Conservation (phyloP, 371 early-diverging fungal genomes). For the Haplosporangium sp. region DNA sequence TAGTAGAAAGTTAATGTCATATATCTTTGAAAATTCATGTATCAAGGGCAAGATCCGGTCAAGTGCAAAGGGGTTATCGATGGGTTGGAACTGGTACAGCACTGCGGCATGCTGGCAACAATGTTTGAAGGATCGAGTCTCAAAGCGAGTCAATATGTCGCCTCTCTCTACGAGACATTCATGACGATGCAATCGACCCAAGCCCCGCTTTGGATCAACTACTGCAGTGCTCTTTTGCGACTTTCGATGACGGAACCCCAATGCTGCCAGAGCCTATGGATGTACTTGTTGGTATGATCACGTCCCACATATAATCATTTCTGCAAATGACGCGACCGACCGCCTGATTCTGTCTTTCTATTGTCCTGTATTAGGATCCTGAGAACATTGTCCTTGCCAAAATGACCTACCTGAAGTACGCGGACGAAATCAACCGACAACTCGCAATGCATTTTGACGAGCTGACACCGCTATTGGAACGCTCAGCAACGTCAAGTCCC, state of each 20-base stretch:
- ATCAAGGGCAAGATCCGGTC: constrained; percentile 30
- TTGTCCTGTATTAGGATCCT: constrained; percentile 28
- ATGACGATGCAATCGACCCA: constrained; percentile 31
- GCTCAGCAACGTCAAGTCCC: constrained; percentile 11
- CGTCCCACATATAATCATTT: too few relatives aligned
- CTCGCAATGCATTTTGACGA: constrained; percentile 34
- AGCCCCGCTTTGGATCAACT: constrained; percentile 58
- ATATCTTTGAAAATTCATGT: neutral
- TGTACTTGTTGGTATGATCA: constrained; percentile 46
- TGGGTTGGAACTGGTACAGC: constrained; percentile 32
- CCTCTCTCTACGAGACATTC: constrained; percentile 29
- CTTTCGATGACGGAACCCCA: constrained; percentile 55
- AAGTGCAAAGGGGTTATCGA: constrained; percentile 39
- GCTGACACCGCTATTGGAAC: constrained; percentile 20
- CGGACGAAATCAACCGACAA: constrained; percentile 39
- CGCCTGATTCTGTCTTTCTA: neutral
- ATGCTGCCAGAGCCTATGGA: constrained; percentile 47
- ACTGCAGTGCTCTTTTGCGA: constrained; percentile 54
- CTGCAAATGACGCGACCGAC: too few relatives aligned
- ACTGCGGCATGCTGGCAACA: constrained; percentile 13
- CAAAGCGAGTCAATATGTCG: constrained; percentile 23
- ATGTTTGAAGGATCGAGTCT: constrained; percentile 39
- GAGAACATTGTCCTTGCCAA: constrained; percentile 18
- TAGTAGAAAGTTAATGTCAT: neutral
- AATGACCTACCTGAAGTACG: constrained; percentile 42